Evolutionary conservation across 495 filamentous ascomycete species (phyloP).

Genomic region (Tirmania nivea): DNA sequence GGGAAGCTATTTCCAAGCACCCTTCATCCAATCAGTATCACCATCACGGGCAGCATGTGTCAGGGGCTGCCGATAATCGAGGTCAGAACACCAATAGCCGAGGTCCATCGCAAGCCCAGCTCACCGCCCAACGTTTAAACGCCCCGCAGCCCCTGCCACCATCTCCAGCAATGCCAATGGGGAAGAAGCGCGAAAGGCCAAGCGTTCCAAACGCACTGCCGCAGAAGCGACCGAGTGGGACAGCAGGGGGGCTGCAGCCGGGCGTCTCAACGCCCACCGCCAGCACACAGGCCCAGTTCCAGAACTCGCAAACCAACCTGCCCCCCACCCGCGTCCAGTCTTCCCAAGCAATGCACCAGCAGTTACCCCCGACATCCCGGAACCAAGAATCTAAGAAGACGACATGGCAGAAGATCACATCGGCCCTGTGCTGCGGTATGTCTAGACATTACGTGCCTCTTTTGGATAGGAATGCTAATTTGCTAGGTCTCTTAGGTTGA

Average conservation of each 20-base stretch:
- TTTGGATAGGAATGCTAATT: not conserved
- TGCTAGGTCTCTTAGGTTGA: constrained; percentile 5
- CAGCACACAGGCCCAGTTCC: constrained; percentile 76
- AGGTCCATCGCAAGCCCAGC: constrained; percentile 9
- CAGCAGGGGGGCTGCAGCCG: constrained; percentile 42
- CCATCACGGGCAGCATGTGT: constrained; percentile 59
- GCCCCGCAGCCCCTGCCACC: constrained; percentile 79
- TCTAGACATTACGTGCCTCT: not conserved
- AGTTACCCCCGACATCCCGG: constrained; percentile 8
- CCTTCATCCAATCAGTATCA: constrained; percentile 46
- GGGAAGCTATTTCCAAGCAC: constrained; percentile 77
- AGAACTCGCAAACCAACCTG: constrained; percentile 70
- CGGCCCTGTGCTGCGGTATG: constrained; percentile 17
- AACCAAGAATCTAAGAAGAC: constrained; percentile 14
- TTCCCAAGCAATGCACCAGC: constrained; percentile 10
- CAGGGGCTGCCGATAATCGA: constrained; percentile 36
- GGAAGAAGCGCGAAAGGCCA: constrained; percentile 61
- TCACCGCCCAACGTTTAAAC: constrained; percentile 89
- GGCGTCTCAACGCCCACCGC: constrained; percentile 49
- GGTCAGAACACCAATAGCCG: constrained; percentile 29
- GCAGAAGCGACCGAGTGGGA: constrained; percentile 51
- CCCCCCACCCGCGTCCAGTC: constrained; percentile 24
- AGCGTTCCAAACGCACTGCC: constrained; percentile 49
- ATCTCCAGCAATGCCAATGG: constrained; percentile 60
- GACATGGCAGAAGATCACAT: constrained; percentile 12